Conservation (phyloP, 192 early-diverging fungal genomes). For the Umbelopsis sp. region DNA sequence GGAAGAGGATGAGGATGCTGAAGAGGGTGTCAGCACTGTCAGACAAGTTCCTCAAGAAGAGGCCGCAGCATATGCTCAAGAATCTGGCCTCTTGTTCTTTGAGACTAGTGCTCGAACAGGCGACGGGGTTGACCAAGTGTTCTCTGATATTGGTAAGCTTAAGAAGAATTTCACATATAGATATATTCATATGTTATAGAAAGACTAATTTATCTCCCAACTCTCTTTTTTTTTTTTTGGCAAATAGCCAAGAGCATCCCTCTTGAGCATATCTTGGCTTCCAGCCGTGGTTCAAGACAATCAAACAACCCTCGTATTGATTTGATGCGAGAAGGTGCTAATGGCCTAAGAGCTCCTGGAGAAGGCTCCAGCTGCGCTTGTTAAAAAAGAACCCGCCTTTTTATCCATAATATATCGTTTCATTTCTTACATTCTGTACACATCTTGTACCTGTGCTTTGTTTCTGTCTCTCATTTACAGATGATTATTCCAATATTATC, state of each 20-base stretch:
- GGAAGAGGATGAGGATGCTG: conserved; percentile 34
- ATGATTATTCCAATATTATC: no score
- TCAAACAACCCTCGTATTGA: conserved; percentile 18
- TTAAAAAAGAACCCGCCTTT: neutral
- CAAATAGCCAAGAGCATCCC: conserved; percentile 37
- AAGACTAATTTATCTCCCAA: neutral
- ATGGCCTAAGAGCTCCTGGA: neutral
- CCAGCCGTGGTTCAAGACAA: conserved; percentile 15
- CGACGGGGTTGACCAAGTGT: conserved; percentile 87
- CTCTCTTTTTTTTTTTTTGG: conserved; percentile 2
- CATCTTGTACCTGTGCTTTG: conserved; percentile 7
- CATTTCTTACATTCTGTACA: neutral
- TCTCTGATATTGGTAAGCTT: conserved; percentile 77
- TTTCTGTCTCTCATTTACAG: neutral
- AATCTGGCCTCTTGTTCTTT: conserved; percentile 83
- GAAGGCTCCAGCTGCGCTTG: conserved; percentile 19
- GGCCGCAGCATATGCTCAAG: conserved; percentile 54
- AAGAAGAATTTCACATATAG: neutral
- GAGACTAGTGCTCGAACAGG: conserved; percentile 95
- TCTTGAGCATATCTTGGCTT: conserved; percentile 36
- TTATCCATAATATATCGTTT: no score
- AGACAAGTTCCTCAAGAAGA: conserved; percentile 52
- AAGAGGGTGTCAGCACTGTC: conserved; percentile 32
- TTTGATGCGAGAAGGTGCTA: conserved; percentile 18
- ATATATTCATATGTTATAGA: neutral